A percentile compares a stretch with the other conserved stretches of the same genome.
These are phyloP conservation scores for Atkinsonella hypoxylon DNA, from an alignment of 2,329 filamentous ascomycete genomes.

Conservation along the genomic window DNA sequence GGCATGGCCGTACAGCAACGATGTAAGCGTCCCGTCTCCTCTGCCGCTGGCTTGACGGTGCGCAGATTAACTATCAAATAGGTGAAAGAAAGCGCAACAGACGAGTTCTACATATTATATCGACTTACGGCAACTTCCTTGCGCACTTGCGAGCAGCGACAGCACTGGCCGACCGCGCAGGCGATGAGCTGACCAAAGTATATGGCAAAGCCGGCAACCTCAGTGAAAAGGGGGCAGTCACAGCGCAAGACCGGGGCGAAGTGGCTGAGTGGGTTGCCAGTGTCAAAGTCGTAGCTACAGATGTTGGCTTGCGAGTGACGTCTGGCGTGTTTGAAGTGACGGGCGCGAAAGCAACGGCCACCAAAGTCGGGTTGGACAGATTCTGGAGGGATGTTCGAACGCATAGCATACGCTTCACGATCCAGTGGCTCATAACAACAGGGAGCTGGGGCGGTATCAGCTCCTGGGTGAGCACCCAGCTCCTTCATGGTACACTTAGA, in stretches of 20 bases:
- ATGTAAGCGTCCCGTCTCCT: slow-evolving; percentile 25
- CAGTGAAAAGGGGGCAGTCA: slow-evolving; percentile 30
- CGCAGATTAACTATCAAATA: slow-evolving; percentile 7
- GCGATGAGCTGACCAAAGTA: slow-evolving; percentile 32
- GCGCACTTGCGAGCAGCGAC: slow-evolving; percentile 50
- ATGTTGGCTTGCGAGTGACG: slow-evolving; percentile 45
- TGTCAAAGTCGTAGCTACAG: slow-evolving; percentile 50
- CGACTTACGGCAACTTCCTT: slow-evolving; percentile 51
- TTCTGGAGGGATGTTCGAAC: slow-evolving; percentile 58
- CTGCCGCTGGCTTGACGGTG: too few relatives aligned
- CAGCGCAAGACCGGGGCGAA: slow-evolving; percentile 42
- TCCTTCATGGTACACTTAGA: slow-evolving; percentile 49
- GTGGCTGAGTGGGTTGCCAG: slow-evolving; percentile 51
- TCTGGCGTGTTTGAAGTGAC: slow-evolving; percentile 53
- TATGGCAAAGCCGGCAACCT: slow-evolving; percentile 28
- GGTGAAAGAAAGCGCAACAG: slow-evolving; percentile 42
- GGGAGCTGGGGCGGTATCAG: slow-evolving; percentile 46
- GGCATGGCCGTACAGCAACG: slow-evolving; percentile 52
- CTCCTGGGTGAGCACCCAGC: slow-evolving; percentile 44
- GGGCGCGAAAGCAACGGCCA: slow-evolving; percentile 43
- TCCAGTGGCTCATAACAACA: slow-evolving; percentile 55
- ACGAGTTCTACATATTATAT: slow-evolving; percentile 56
- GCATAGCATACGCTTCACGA: slow-evolving; percentile 55
- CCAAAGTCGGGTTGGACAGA: slow-evolving; percentile 48
- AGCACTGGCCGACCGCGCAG: slow-evolving; percentile 45